Percentiles rank a stretch among this genome's conserved stretches.
Evolutionary conservation across 2,329 filamentous ascomycete species (phyloP).

Genomic region (Cercospora zeae-maydis): DNA sequence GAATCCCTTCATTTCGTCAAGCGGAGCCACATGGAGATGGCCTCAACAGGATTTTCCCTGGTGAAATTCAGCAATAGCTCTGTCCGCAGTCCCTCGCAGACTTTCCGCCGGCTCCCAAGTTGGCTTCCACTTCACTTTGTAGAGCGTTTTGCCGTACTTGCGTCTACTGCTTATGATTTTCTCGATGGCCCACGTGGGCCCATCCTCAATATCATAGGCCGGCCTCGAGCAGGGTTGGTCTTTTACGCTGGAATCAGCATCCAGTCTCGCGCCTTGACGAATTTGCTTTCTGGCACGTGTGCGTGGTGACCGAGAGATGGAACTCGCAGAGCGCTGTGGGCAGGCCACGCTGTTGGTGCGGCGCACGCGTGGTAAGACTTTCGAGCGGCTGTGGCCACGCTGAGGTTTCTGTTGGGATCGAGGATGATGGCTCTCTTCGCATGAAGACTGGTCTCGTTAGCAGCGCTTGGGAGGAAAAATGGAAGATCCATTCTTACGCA

Average conservation of each 20-base stretch:
- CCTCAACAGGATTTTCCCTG: background rate
- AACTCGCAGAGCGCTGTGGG: conserved; percentile 1
- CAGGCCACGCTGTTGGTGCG: background rate
- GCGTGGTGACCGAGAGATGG: background rate
- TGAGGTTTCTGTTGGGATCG: background rate
- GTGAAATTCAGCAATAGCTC: too few species aligned
- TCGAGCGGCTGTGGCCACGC: background rate
- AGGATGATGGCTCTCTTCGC: background rate
- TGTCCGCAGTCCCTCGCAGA: conserved; percentile 4
- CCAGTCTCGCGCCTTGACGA: background rate
- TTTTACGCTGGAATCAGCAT: background rate
- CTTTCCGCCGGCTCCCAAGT: conserved; percentile 3
- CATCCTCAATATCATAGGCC: background rate
- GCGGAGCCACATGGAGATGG: background rate
- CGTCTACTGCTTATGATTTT: conserved; percentile 1
- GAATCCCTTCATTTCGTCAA: background rate
- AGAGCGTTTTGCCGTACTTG: background rate
- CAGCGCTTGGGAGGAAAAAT: background rate
- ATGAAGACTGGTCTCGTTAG: conserved; percentile 1
- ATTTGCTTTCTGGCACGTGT: conserved; percentile 1
- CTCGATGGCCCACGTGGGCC: conserved; percentile 1
- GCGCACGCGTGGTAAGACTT: conserved; percentile 1
- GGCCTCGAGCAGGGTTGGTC: background rate
- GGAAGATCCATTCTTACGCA: background rate
- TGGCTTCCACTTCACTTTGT: background rate